Conservation (phyloP, 805 yeast species). For the Candida sithepensis region DNA sequence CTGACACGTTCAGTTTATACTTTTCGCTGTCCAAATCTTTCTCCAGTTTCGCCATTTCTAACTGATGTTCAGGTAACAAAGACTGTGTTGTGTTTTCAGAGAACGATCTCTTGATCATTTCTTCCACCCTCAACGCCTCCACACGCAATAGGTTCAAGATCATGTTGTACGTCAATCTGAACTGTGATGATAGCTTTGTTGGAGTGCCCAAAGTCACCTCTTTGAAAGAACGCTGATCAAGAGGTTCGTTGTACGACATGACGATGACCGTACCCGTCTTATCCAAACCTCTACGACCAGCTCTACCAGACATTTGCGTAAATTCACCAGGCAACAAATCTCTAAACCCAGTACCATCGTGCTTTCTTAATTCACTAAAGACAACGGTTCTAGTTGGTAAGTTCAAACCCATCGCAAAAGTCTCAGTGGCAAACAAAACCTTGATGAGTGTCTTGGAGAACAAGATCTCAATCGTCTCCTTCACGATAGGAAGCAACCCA, state of each 20-base stretch:
- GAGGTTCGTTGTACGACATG: conserved; percentile 74
- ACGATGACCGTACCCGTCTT: conserved; percentile 90
- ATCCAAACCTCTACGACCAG: conserved; percentile 98
- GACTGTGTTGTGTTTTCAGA: conserved; percentile 87
- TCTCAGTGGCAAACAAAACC: conserved; percentile 94
- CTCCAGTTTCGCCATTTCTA: conserved; percentile 52
- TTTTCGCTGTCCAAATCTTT: conserved; percentile 34
- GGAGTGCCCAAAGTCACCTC: conserved; percentile 86
- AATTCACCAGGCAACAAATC: conserved; percentile 91
- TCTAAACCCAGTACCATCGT: conserved; percentile 84
- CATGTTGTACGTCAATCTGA: conserved; percentile 94
- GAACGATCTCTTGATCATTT: conserved; percentile 94
- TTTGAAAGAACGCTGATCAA: conserved; percentile 57
- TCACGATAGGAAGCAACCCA: conserved; percentile 88
- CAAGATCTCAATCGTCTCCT: conserved; percentile 87
- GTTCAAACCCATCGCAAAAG: conserved; percentile 98
- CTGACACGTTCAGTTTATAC: conserved; percentile 34
- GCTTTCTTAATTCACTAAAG: conserved; percentile 79
- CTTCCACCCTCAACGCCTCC: conserved; percentile 95
- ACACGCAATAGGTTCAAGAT: conserved; percentile 85
- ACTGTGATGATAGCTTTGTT: conserved; percentile 86
- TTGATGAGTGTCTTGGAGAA: conserved; percentile 85
- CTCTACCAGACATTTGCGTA: conserved; percentile 99
- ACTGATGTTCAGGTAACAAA: conserved; percentile 80
- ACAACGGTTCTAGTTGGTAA: conserved; percentile 96